Base-by-base conservation (phyloP, 306 rosid species). In the Sechiopsis laciniata region DNA sequence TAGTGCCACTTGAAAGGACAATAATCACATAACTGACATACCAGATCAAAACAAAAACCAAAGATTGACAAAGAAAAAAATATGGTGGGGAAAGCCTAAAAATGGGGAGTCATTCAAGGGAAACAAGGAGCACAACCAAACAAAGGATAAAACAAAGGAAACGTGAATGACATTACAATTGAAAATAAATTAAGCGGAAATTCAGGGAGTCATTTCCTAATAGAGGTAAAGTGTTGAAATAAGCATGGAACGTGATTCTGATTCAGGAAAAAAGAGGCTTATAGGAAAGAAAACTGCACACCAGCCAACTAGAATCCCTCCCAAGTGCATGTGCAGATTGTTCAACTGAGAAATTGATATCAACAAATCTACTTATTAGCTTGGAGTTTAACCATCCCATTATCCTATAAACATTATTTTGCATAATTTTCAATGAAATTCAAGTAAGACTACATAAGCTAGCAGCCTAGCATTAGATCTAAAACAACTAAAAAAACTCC, bases 241-340 rank as follows among this genome's bases (percentile, higher is more conserved):
- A 59, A 69, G 58, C 32, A 69, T 22, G 21, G 22, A 40, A 68
- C 3, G 50, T 14, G 42, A 26, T 22, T 68, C 57, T 68, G 21
- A 50, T 48, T 20, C 72, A 5, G 37, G 20, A 46, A 26, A 26
- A n/a, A n/a, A n/a, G n/a, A 26, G 29, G 29, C 29, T 26, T 26
- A 32, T 50, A 45, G 40, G 40, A 14, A 69, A 69, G 42, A 10
- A 51, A 50, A 21, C 20, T 69, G 73, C 45, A 48, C 17, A 10
- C 54, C 72, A 45, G 35, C 72, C 21, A 68, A 22, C 57, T 69
- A 67, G 21, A 67, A 50, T 50, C 45, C 12, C 42, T 20, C 37
- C 59, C 8, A 48, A 68, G 42, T 21, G 58, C 57, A 68, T 14
- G 8, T 10, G 54, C 53, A 37, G 2, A 21, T 48, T 45, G 73